Conservation (phyloP, 2,329 filamentous ascomycete species). For the Botryotinia convoluta region DNA sequence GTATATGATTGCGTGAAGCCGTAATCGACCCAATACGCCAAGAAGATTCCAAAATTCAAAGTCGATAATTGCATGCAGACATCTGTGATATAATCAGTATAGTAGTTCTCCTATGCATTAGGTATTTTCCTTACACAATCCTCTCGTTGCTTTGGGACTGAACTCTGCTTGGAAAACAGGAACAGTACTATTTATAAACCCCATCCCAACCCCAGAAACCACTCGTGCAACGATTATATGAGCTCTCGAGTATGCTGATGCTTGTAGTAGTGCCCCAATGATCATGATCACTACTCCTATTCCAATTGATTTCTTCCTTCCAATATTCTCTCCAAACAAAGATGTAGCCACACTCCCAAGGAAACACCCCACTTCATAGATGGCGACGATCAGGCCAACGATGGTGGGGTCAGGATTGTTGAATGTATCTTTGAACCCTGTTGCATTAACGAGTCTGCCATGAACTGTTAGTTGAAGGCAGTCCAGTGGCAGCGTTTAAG, state of each 20-base stretch:
- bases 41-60: slow-evolving; percentile 54
- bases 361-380: slow-evolving; percentile 52
- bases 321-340: slow-evolving; percentile 52
- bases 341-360: slow-evolving; percentile 47
- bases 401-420: slow-evolving; percentile 42
- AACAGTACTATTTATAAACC: slow-evolving; percentile 44
- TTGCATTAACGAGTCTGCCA: slow-evolving; percentile 38
- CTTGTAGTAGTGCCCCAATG: slow-evolving; percentile 49
- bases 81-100: slow-evolving; percentile 30
- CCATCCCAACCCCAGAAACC: slow-evolving; percentile 49
- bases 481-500: slow-evolving; percentile 7
- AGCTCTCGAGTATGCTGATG: slow-evolving; percentile 43
- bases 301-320: slow-evolving; percentile 54
- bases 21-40: slow-evolving; percentile 61
- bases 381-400: slow-evolving; percentile 48
- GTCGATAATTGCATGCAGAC: slow-evolving; percentile 49
- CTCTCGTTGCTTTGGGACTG: slow-evolving; percentile 42
- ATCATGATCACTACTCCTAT: slow-evolving; percentile 56
- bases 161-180: slow-evolving; percentile 55
- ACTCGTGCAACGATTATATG: slow-evolving; percentile 53
- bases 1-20: slow-evolving; percentile 52
- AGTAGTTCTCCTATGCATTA: accelerated
- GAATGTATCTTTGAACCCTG: slow-evolving; percentile 44
- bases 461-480: background rate
- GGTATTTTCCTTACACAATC: slow-evolving; percentile 29